Evolutionary conservation across 441 rosid genomes (phyloP).

Genomic region (Euphorbia celastroides): DNA sequence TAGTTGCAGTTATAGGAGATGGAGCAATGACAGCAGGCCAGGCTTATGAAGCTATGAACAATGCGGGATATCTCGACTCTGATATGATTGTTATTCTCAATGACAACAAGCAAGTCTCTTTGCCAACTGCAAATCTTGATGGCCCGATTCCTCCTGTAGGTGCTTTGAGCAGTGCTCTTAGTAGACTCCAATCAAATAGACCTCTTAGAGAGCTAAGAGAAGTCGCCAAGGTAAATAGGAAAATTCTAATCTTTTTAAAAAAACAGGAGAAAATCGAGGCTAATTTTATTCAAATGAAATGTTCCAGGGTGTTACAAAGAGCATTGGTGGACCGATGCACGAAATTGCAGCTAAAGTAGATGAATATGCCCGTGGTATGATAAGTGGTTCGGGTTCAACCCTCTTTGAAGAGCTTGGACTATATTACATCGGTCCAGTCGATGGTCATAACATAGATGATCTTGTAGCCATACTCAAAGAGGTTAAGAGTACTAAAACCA

Average conservation of each 20-base stretch:
- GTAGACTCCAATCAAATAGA: constrained; percentile 26
- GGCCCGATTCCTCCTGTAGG: constrained; percentile 54
- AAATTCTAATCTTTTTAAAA: too few species aligned
- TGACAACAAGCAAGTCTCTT: constrained; percentile 46
- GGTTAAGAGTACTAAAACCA: constrained; percentile 26
- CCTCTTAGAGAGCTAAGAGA: constrained; percentile 28
- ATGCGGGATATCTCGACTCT: constrained; percentile 43
- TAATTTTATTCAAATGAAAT: too few species aligned
- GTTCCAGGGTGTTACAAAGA: constrained; percentile 35
- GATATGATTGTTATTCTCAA: constrained; percentile 44
- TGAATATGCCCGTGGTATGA: constrained; percentile 20
- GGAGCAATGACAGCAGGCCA: constrained; percentile 58
- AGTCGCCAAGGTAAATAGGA: constrained; percentile 34
- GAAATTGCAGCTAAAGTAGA: constrained; percentile 32
- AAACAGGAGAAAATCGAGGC: too few species aligned
- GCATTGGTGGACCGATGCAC: constrained; percentile 30
- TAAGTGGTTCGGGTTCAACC: too few species aligned
- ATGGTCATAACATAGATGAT: constrained; percentile 41
- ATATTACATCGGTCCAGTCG: constrained; percentile 43
- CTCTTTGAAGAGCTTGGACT: constrained; percentile 48
- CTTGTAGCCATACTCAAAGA: constrained; percentile 30
- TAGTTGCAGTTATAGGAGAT: constrained; percentile 45
- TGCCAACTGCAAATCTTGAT: constrained; percentile 50
- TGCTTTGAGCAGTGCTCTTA: constrained; percentile 37
- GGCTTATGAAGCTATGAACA: constrained; percentile 53